A percentile compares a stretch with the other conserved stretches of the same genome.
These are phyloP conservation scores for Dittrichia graveolens DNA, from an alignment of 129 eudicot genomes.

Conservation along the genomic window DNA sequence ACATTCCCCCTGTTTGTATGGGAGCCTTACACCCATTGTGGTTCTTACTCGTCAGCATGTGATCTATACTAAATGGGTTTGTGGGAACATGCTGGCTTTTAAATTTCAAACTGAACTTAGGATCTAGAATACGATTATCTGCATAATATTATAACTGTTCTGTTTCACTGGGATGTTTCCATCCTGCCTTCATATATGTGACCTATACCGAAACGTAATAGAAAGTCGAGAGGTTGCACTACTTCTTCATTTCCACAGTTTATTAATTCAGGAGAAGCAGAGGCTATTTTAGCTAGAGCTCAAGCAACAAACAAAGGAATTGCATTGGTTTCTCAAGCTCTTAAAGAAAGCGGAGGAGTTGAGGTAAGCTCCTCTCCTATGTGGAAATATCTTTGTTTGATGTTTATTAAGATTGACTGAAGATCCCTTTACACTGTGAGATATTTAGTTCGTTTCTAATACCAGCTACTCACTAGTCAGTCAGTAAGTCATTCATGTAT, in stretches of 20 bases:
- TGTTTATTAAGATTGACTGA: not conserved
- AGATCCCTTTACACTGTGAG: no score
- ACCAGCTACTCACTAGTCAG: no score
- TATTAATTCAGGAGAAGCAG: conserved; percentile 74
- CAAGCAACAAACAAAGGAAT: conserved; percentile 83
- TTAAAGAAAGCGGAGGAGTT: conserved; percentile 65
- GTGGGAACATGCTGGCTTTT: not conserved
- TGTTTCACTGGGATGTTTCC: not conserved
- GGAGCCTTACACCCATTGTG: not conserved
- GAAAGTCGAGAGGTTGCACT: not conserved
- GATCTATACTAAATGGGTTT: not conserved
- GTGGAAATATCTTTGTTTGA: not conserved
- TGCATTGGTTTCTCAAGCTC: conserved; percentile 66
- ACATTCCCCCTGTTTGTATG: no score
- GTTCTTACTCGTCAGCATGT: not conserved
- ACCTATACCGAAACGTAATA: not conserved
- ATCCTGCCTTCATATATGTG: conserved; percentile 3
- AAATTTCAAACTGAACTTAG: not conserved
- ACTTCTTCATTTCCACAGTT: not conserved
- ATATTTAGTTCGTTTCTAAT: no score
- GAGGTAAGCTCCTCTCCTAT: conserved; percentile 49
- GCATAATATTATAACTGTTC: conserved; percentile 5
- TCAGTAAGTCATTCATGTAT: no score
- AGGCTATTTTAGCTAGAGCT: conserved; percentile 83
- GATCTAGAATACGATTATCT: conserved; percentile 2